Percentiles rank a stretch among this genome's conserved stretches.
These are phyloP conservation scores for Lachancea quebecensis DNA, from an alignment of 805 yeast species.

Conservation along the genomic window DNA sequence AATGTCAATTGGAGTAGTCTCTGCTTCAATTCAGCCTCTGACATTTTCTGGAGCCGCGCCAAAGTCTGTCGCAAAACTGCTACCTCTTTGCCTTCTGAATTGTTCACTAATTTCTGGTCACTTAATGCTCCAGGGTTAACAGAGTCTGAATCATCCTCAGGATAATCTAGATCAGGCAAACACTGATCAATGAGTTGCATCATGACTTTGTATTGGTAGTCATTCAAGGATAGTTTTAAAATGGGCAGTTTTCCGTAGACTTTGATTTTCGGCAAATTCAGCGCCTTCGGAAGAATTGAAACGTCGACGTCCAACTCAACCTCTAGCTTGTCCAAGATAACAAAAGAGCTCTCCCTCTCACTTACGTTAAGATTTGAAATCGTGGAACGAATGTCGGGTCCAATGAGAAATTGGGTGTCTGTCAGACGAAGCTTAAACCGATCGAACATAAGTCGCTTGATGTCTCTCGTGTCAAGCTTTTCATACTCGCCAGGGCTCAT, in stretches of 20 bases:
- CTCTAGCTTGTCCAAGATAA: conserved; percentile 69
- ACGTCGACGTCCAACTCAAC: conserved; percentile 69
- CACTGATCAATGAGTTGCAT: conserved; percentile 69
- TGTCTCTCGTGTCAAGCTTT: conserved; percentile 34
- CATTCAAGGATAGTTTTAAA: conserved; percentile 67
- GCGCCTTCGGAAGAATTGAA: conserved; percentile 78
- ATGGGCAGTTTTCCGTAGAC: conserved; percentile 73
- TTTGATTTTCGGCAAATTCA: conserved; percentile 62
- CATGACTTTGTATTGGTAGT: conserved; percentile 82
- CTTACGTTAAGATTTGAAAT: conserved; percentile 58
- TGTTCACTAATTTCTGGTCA: too few species aligned
- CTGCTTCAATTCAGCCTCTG: conserved; percentile 43
- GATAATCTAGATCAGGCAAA: conserved; percentile 46
- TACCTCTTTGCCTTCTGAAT: conserved; percentile 11
- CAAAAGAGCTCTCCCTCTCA: conserved; percentile 35
- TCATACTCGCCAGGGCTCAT: conserved; percentile 69
- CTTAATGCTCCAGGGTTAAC: too few species aligned
- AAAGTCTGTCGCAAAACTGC: conserved; percentile 22
- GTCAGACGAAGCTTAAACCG: conserved; percentile 67
- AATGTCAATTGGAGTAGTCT: conserved; percentile 67
- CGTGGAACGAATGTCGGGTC: conserved; percentile 71
- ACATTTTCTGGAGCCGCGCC: conserved; percentile 34
- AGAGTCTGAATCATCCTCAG: conserved; percentile 14
- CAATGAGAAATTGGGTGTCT: conserved; percentile 85
- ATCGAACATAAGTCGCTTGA: conserved; percentile 83